These are phyloP conservation scores for Neonectria coccinea DNA, from an alignment of 2,329 filamentous ascomycete species.

Conservation along the genomic window DNA sequence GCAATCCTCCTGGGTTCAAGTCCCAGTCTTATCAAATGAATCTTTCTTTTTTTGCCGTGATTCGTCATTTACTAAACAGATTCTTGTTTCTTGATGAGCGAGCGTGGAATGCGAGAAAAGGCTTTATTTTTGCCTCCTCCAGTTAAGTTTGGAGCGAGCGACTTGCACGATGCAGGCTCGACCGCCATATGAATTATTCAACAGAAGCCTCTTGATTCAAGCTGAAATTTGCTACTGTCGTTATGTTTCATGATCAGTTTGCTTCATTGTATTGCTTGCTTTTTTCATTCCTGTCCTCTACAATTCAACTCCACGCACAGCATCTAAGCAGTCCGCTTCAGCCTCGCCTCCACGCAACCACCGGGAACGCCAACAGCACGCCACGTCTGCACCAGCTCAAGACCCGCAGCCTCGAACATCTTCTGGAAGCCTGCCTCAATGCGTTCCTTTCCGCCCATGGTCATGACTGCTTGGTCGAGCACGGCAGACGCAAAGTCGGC, in stretches of 20 bases:
- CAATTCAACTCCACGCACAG: background rate
- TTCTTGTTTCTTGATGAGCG: too few relatives aligned
- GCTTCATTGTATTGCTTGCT: background rate
- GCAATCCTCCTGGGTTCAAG: constrained; percentile 53
- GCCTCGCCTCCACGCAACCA: constrained; percentile 42
- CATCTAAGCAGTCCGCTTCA: constrained; percentile 23
- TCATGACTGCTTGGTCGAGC: constrained; percentile 50
- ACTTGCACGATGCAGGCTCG: background rate
- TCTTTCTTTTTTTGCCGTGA: background rate
- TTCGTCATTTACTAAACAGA: background rate
- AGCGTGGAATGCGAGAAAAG: too few relatives aligned
- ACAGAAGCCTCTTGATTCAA: too few relatives aligned
- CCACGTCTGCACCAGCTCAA: constrained; percentile 47
- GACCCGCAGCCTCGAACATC: constrained; percentile 46
- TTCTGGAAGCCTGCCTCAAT: constrained; percentile 46
- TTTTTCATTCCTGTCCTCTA: background rate
- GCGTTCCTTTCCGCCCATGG: constrained; percentile 51
- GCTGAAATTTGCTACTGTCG: background rate
- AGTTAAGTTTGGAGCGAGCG: background rate
- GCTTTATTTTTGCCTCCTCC: background rate
- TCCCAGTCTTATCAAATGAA: constrained; percentile 49
- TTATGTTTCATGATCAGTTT: background rate
- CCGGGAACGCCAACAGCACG: constrained; percentile 40
- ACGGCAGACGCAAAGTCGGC: constrained; percentile 47
- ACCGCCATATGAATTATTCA: too few relatives aligned